Percentiles rank a stretch among this genome's conserved stretches.
These are phyloP conservation scores for Starmerella lactis-condensi DNA, from an alignment of 805 yeast genomes.

Conservation along the genomic window DNA sequence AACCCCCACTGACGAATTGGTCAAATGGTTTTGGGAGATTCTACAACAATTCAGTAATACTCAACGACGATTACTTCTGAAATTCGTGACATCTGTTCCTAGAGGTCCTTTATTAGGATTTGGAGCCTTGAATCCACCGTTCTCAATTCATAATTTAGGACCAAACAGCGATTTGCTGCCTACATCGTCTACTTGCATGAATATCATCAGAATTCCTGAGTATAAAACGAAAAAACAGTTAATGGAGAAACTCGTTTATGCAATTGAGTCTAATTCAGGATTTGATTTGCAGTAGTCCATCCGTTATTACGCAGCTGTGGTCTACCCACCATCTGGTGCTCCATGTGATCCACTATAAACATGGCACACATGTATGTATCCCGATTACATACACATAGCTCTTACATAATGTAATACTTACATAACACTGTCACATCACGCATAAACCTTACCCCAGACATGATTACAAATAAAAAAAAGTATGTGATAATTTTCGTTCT, in stretches of 20 bases:
- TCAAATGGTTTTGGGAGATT: constrained; percentile 43
- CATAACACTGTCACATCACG: no score
- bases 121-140: constrained; percentile 47
- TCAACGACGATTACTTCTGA: constrained; percentile 50
- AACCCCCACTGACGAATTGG: constrained; percentile 31
- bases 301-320: no score
- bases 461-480: no score
- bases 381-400: no score
- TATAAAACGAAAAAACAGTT: constrained; percentile 44
- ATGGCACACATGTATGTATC: neutral
- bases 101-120: constrained; percentile 86
- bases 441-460: no score
- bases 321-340: no score
- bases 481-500: no score
- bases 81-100: constrained; percentile 83
- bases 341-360: neutral
- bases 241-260: constrained; percentile 47
- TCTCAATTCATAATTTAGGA: constrained; percentile 52
- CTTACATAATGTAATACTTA: no score
- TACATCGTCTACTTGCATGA: constrained; percentile 85
- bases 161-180: constrained; percentile 43
- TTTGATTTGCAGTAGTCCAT: constrained; percentile 43
- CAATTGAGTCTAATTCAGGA: constrained; percentile 69
- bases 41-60: constrained; percentile 37
- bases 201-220: constrained; percentile 69